Base-by-base conservation (phyloP, 1,139 yeast genomes). In the Geotrichum cucujoidarum region DNA sequence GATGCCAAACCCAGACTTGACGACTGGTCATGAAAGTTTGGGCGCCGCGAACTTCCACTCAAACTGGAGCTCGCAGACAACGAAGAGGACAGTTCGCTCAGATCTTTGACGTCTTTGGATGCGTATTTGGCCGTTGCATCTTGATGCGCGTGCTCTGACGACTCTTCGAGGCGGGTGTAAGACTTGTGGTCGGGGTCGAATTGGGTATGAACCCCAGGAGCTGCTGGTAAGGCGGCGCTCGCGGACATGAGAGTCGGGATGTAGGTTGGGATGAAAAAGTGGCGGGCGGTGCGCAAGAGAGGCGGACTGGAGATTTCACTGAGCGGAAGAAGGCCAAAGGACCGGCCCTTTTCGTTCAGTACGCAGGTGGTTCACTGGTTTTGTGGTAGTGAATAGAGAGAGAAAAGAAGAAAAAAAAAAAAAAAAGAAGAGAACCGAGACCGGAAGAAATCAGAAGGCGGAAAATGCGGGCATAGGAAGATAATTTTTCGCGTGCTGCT, bases 61-160 rank as follows among this genome's bases (percentile, higher is more conserved):
- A 58, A 47, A 14, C 60, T 57, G 21, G 64, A 60, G 3, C 62
- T 58, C 7, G 63, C 64, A 13, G 61, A 57, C 22, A 60, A 45
- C 14, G 62, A 55, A 2, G 60, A 49, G 7, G 62, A 54, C 14
- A 57, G 49, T 16, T 55, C 57, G 10, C 60, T 50, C 37, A 58
- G 44, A 16, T 61, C 52, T 40, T 47, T 14, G 27, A 39, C 22
- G 17, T 17, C 10, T 6, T 24, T 24, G 8, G 27, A 24, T 5
- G 29, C 5, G 16, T 16, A 18, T 5, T n/a, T 38, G 32, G 41
- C n/a, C n/a, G 21, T 18, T 4, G 4, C 22, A 6, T 35, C 27
- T 10, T 10, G 25, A 13, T 45, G 48, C 16, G 48, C 48, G 13
- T 43, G 40, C 20, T 45, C 41, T 14, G 48, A 45, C 11, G 44